Evolutionary conservation across 2,329 filamentous ascomycete genomes (phyloP).

Genomic region (Hypoxylon sp.): DNA sequence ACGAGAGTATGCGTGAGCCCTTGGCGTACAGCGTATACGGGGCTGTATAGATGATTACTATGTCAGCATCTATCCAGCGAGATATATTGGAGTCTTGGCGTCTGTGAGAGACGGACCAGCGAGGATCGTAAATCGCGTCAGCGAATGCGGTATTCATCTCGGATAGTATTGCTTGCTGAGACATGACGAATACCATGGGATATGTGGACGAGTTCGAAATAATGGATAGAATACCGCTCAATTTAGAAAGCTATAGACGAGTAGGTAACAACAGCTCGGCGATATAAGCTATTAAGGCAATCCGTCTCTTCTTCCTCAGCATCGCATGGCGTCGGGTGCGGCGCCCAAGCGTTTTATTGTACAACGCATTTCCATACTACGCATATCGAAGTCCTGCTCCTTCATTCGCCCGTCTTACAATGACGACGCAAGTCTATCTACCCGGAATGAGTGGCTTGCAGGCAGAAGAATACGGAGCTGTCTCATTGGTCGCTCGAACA

Average conservation of each 20-base stretch:
- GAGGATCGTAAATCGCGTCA: conserved; percentile 29
- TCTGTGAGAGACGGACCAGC: conserved; percentile 32
- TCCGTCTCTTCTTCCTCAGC: conserved; percentile 8
- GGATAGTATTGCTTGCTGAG: conserved; percentile 31
- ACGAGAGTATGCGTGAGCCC: not conserved
- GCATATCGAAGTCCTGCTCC: conserved; percentile 1
- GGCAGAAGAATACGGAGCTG: conserved; percentile 54
- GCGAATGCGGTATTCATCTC: conserved; percentile 31
- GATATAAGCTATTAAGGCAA: not conserved
- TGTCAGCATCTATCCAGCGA: conserved; percentile 19
- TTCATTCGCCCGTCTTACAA: conserved; percentile 5
- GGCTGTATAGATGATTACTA: conserved; percentile 52
- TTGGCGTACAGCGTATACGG: conserved; percentile 61
- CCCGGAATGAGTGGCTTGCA: conserved; percentile 43
- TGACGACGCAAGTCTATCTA: conserved; percentile 23
- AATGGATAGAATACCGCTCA: not conserved
- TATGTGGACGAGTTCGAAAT: not conserved
- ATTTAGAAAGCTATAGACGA: conserved; percentile 11
- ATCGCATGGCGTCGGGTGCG: conserved; percentile 1
- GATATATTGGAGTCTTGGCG: not conserved
- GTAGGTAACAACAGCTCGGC: not conserved
- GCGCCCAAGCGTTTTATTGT: conserved; percentile 10
- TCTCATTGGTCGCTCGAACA: conserved; percentile 49
- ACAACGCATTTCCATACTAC: not conserved
- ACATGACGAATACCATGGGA: conserved; percentile 17